Conservation (phyloP, 179 eudicot genomes). For the Beta corolliflora region DNA sequence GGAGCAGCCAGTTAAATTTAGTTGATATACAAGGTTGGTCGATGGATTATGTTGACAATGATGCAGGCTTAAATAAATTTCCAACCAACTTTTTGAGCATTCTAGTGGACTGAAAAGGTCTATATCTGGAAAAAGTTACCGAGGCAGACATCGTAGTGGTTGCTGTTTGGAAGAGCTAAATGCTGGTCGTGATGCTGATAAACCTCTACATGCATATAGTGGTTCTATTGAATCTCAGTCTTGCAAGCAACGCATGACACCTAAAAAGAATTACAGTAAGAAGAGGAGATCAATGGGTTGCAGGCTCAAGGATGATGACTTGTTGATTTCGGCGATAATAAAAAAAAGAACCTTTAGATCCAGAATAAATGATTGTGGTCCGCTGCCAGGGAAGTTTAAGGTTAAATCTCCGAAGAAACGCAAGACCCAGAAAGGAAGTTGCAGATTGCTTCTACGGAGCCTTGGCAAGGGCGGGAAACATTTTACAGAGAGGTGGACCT, state of each 20-base stretch:
- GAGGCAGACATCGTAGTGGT: not conserved
- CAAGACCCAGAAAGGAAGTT: slow-evolving; percentile 74
- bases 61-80: slow-evolving; percentile 20
- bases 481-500: slow-evolving; percentile 57
- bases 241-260: slow-evolving; percentile 28
- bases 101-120: slow-evolving; percentile 22
- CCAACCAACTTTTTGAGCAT: slow-evolving; percentile 19
- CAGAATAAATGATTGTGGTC: slow-evolving; percentile 31
- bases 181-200: slow-evolving; percentile 16
- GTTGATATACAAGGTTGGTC: slow-evolving; percentile 24
- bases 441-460: slow-evolving; percentile 78
- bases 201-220: slow-evolving; percentile 4
- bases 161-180: slow-evolving; percentile 22
- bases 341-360: slow-evolving; percentile 51
- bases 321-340: slow-evolving; percentile 69
- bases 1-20: slow-evolving; percentile 18
- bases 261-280: slow-evolving; percentile 29
- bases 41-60: slow-evolving; percentile 19
- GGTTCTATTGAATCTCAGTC: slow-evolving; percentile 16
- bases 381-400: slow-evolving; percentile 33
- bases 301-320: slow-evolving; percentile 69
- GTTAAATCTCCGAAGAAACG: slow-evolving; percentile 50
- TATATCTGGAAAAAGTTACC: slow-evolving; percentile 8
- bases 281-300: slow-evolving; percentile 46
- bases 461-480: slow-evolving; percentile 62